phyloP scores from a whole-genome alignment of 164 flowering plant species.

The Saururus chinensis region DNA sequence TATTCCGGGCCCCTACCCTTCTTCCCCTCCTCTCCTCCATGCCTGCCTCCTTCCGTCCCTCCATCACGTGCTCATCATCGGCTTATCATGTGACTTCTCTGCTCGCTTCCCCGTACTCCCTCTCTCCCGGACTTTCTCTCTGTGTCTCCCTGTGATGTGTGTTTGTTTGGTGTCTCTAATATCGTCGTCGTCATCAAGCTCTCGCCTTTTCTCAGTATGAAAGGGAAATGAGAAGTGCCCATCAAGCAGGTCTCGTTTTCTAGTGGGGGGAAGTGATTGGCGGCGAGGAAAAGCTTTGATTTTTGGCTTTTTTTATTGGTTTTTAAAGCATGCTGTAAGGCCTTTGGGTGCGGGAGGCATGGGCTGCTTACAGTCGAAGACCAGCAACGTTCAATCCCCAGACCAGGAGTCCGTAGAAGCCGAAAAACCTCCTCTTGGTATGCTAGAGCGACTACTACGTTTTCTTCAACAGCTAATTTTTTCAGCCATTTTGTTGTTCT shows the following conservation, averaged over 20 bases:
- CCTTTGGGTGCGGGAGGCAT: conserved; percentile 14
- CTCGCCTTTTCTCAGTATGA: background rate
- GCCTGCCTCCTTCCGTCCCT: background rate
- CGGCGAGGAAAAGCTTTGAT: background rate
- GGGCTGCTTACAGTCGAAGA: conserved; percentile 82
- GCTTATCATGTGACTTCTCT: conserved; percentile 26
- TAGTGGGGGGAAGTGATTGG: background rate
- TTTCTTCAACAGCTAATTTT: background rate
- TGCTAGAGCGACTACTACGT: conserved; percentile 1
- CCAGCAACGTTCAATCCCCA: conserved; percentile 54
- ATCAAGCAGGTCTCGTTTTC: background rate
- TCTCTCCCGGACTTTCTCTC: conserved; percentile 6
- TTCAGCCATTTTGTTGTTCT: conserved; percentile 1
- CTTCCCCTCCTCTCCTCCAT: too few species aligned
- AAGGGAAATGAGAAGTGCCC: background rate
- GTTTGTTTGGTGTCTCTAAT: too few species aligned
- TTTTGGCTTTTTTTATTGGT: background rate
- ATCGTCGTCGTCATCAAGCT: too few species aligned
- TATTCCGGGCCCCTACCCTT: too few species aligned
- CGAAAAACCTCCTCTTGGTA: conserved; percentile 46
- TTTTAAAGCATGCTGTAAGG: conserved; percentile 5
- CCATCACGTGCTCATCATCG: conserved; percentile 25
- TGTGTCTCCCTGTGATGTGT: background rate
- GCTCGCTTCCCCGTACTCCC: background rate
- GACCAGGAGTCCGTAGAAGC: conserved; percentile 35